Conservation (phyloP, 768 basidiomycete species). For the Mycena epipterygia region DNA sequence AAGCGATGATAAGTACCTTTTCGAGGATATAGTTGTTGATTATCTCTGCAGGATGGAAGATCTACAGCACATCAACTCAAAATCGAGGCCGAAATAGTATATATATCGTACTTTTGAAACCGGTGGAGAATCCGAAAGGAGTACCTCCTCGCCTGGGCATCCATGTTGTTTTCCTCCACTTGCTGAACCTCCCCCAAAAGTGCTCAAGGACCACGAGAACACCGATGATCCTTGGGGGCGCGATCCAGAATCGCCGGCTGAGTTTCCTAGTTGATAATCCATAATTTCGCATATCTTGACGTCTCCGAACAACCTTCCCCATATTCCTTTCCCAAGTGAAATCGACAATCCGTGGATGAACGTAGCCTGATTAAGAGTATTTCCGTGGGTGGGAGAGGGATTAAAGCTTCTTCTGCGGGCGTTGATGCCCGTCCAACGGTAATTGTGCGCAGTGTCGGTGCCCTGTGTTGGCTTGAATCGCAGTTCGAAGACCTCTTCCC, state of each 20-base stretch:
- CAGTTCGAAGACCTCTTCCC: not conserved
- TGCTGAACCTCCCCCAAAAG: not conserved
- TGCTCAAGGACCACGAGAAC: not conserved
- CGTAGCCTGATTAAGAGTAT: not conserved
- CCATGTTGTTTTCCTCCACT: not conserved
- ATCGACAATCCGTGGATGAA: conserved; percentile 13
- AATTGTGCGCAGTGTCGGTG: not conserved
- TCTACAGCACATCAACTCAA: not conserved
- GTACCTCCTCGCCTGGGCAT: not conserved
- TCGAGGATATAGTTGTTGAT: conserved; percentile 8
- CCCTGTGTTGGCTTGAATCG: not conserved
- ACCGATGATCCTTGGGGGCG: not conserved
- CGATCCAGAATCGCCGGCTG: not conserved
- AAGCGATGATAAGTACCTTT: not conserved
- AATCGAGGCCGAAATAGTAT: not conserved
- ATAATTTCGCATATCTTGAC: conserved; percentile 1
- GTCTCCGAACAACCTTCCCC: conserved; percentile 5
- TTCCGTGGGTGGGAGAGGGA: not conserved
- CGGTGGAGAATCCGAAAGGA: not conserved
- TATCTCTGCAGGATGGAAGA: conserved; percentile 2
- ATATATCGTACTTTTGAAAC: not conserved
- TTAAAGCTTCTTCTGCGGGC: not conserved
- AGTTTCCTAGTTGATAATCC: not conserved
- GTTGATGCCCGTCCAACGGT: not conserved
- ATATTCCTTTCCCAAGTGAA: conserved; percentile 11